Base-by-base conservation (phyloP, 2,329 filamentous ascomycete species). In the Claviceps cyperi region DNA sequence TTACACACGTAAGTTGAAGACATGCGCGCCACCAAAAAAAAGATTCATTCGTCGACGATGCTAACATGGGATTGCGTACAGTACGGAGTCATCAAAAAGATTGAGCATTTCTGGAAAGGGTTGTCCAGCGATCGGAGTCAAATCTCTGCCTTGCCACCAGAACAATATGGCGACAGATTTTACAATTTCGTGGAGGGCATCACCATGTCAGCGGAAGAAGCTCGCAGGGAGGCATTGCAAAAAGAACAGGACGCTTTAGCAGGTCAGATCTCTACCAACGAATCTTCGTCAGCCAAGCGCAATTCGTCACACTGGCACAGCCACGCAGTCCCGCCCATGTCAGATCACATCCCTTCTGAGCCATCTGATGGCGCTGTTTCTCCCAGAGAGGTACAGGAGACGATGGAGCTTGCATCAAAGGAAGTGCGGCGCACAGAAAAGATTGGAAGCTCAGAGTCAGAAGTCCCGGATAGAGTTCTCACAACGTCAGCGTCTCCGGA, bases 91-190 rank as follows among this genome's bases (percentile, higher is more conserved):
- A 78, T 95, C 67, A 98, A 98, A 70, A 91, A 92, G 63, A 78
- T 91, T 54, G 92, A 98, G 66, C 84, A 97, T 67, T 92, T 97
- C 68, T 92, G 90, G 84, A 98, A 98, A 71, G 91, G 92, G 38
- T 72, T 97, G 52, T 87, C 84, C 2, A 78, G 81, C 59, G 86
- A 92, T 59, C 83, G 87, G 59, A 81, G 78, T 36, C 83, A 96
- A 63, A 97, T 98, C 53, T 97, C 91, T 0, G 89, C 92, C 2
- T 83, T 97, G 22, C 86, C 90, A 0, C 91, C 92, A 0, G 80
- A 89, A 54, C 78, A 87, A 51, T 98, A 98, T 60, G 92, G 92
- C 28, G 88, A 97, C 52, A 83, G 92, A 5, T 98, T 98, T 65
- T 77, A 94, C 63, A 84, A 86, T 56, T 98, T 98, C 64, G 90